Conservation (phyloP, 1,139 yeast species). For the Diutina rugosa region DNA sequence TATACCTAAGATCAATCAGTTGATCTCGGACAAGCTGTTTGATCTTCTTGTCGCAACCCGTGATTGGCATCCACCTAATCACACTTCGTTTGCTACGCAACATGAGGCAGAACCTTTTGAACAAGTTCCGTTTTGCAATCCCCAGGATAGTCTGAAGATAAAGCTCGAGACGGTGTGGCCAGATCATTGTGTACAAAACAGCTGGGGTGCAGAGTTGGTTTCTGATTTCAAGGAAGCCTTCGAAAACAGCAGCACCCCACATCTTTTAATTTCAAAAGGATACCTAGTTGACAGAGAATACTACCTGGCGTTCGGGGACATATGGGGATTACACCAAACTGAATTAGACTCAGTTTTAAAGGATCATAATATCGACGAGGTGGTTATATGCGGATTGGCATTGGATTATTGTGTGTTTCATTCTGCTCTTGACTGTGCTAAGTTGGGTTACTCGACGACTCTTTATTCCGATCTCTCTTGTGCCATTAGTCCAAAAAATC, state of each 20-base stretch:
- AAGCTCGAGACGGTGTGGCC: slow-evolving; percentile 63
- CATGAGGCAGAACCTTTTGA: slow-evolving; percentile 47
- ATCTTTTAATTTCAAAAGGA: slow-evolving; percentile 54
- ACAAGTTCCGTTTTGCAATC: slow-evolving; percentile 36
- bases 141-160: slow-evolving; percentile 18
- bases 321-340: slow-evolving; percentile 63
- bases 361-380: slow-evolving; percentile 36
- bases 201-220: slow-evolving; percentile 57
- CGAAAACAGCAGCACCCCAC: slow-evolving; percentile 12
- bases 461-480: not conserved
- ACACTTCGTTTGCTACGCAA: slow-evolving; percentile 69
- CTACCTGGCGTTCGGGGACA: slow-evolving; percentile 80
- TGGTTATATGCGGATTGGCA: slow-evolving; percentile 73
- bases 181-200: slow-evolving; percentile 70
- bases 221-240: slow-evolving; percentile 18
- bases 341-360: slow-evolving; percentile 41
- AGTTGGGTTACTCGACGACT: not conserved
- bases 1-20: slow-evolving; percentile 33
- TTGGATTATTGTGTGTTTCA: slow-evolving; percentile 73
- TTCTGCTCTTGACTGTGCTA: slow-evolving; percentile 56
- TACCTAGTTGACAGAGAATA: slow-evolving; percentile 60
- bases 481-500: not conserved
- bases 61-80: slow-evolving; percentile 82
- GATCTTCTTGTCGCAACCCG: slow-evolving; percentile 55
- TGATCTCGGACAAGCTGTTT: slow-evolving; percentile 39